Base-by-base conservation (phyloP, 345 rosid genomes). In the Salix brachista region DNA sequence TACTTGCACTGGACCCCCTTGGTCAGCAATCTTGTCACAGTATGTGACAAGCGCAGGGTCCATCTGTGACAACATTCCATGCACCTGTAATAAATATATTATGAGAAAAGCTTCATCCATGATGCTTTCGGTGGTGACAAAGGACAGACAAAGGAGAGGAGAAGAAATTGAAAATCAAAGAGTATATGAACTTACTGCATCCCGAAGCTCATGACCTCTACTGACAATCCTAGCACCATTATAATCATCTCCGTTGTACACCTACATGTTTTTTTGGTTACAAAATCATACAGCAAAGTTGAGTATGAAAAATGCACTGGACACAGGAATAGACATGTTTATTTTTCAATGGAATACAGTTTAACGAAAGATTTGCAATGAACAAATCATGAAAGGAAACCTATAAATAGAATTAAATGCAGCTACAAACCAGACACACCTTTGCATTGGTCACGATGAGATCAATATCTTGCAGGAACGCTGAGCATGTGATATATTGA, bases 61-160 rank as follows among this genome's bases (percentile, higher is more conserved):
- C 97, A 96, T 94, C 86, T 96, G 97, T n/a, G 99, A 87, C 75
- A 96, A 80, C 99, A 96, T 94, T 81, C 97, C 97, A 72, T 92
- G 91, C 77, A 96, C 99, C 99, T 96, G 86, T 70, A 80, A 74
- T 70, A 80, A 74, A 34, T 9, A 76, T 28, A 34, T 54, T 60
- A 39, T 50, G 30, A 17, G 25, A 28, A 50, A 37, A 41, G 19
- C 13, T 14, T 72, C 42, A 37, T 23, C 9, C n/a, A 25, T 61
- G 34, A 77, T 54, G 18, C 60, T 32, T 14, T 0, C 13, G 61
- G 28, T 28, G 39, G 44, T 10, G 2, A 41, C 3, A 17, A 34
- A 3, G 17, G 7, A 37, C 14, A 2, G 41, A 37, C 41, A 37
- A 37, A n/a, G 12, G 25, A 32, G 60, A 67, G 64, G 8, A 2